phyloP scores from a whole-genome alignment of 2,329 filamentous ascomycete genomes.

The Hypoxylon sp. region DNA sequence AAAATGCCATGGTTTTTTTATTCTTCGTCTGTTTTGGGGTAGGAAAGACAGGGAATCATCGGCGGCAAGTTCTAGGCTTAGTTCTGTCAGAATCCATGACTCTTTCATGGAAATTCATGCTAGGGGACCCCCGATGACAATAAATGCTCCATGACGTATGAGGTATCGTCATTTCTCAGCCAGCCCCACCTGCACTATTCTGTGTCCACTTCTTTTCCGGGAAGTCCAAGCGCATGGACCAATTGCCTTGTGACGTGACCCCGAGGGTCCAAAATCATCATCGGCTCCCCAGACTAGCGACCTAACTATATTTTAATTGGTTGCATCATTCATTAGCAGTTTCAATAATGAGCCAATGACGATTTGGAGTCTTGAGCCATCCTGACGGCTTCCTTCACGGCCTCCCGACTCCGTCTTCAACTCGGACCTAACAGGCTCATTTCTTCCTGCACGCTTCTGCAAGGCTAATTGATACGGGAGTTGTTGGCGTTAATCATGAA shows the following conservation, averaged over 20 bases:
- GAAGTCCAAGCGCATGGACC: constrained; percentile 23
- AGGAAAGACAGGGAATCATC: constrained; percentile 1
- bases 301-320: constrained; percentile 12
- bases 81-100: constrained; percentile 32
- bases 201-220: constrained; percentile 26
- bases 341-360: constrained; percentile 23
- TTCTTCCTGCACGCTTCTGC: constrained; percentile 14
- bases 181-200: constrained; percentile 16
- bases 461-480: constrained; percentile 24
- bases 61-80: constrained; percentile 6
- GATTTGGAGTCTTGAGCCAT: constrained; percentile 9
- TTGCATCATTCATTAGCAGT: constrained; percentile 14
- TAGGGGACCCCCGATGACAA: constrained; percentile 17
- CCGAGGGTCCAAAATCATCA: constrained; percentile 26
- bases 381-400: constrained; percentile 1
- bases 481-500: constrained; percentile 13
- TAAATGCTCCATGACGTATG: constrained; percentile 36
- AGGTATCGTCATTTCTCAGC: constrained; percentile 36
- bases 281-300: constrained; percentile 10
- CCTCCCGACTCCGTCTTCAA: constrained; percentile 18
- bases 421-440: constrained; percentile 7
- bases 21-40: constrained; percentile 6
- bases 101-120: constrained; percentile 21
- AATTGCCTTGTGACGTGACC: constrained; percentile 31
- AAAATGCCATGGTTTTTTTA: constrained; percentile 8